Evolutionary conservation across 164 flowering plant genomes (phyloP).

Genomic region (Vitis amurensis): DNA sequence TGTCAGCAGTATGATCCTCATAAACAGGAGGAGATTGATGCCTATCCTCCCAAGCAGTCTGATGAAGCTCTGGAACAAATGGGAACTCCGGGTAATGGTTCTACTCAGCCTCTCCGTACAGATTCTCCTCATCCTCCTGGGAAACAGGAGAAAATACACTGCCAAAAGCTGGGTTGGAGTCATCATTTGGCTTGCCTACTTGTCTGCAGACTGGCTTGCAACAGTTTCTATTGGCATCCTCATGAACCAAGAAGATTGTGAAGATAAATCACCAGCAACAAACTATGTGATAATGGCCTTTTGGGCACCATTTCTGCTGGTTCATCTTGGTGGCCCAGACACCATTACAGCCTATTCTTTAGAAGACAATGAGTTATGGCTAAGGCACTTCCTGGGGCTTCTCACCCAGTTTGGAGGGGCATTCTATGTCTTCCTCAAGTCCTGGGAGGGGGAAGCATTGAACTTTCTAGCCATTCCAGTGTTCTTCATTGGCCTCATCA

Average conservation of each 20-base stretch:
- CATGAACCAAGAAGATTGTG: not conserved
- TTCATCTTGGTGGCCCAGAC: slow-evolving; percentile 6
- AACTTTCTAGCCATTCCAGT: not conserved
- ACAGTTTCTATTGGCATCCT: slow-evolving; percentile 25
- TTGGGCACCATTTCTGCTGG: not conserved
- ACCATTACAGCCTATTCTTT: slow-evolving; percentile 4
- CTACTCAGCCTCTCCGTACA: slow-evolving; percentile 31
- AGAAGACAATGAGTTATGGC: slow-evolving; percentile 8
- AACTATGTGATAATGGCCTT: not conserved
- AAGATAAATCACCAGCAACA: not conserved
- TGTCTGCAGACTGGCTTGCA: slow-evolving; percentile 35
- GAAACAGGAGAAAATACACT: slow-evolving; percentile 23
- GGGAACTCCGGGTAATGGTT: slow-evolving; percentile 24
- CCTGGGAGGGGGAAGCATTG: not conserved
- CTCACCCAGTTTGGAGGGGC: not conserved
- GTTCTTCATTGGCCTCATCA: not conserved
- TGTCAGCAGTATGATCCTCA: no score
- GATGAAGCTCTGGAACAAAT: slow-evolving; percentile 21
- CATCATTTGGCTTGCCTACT: slow-evolving; percentile 32
- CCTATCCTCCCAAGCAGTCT: not conserved
- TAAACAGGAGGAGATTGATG: no score
- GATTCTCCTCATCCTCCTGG: slow-evolving; percentile 19
- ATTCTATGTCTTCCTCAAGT: slow-evolving; percentile 4
- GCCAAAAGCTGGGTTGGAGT: slow-evolving; percentile 5
- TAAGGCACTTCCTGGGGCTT: slow-evolving; percentile 5